phyloP scores from a whole-genome alignment of 768 basidiomycete genomes.

The Xerocomus brunneocitrinus region DNA sequence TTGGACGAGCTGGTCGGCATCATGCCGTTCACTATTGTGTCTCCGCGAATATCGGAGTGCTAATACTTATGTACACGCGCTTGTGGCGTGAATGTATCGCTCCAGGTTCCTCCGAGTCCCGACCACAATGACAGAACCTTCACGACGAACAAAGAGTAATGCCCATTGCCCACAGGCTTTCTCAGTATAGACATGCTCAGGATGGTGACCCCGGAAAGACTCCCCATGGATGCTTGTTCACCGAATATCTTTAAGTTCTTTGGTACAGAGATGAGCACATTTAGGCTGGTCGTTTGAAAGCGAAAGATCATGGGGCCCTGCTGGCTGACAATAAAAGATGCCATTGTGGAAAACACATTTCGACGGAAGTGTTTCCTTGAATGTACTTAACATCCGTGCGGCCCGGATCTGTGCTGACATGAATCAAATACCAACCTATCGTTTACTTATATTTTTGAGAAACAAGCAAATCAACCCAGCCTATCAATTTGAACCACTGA shows the following conservation, averaged over 20 bases:
- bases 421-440: no score
- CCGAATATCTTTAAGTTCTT: constrained; percentile 85
- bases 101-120: not conserved
- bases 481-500: no score
- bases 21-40: not conserved
- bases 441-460: no score
- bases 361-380: no score
- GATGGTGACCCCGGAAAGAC: constrained; percentile 52
- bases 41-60: constrained; percentile 24
- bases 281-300: constrained; percentile 92
- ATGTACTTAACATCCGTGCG: no score
- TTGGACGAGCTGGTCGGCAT: constrained; percentile 26
- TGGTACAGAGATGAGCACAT: constrained; percentile 88
- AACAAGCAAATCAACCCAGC: no score
- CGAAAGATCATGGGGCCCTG: constrained; percentile 99
- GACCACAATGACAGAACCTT: constrained; percentile 22
- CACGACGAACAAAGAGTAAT: constrained; percentile 20
- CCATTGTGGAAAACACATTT: constrained; percentile 52
- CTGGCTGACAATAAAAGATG: constrained; percentile 85
- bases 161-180: constrained; percentile 39
- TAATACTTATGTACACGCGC: constrained; percentile 19
- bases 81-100: constrained; percentile 19
- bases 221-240: constrained; percentile 69
- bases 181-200: constrained; percentile 55
- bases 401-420: no score